Percentiles rank a stretch among this genome's conserved stretches.
These are phyloP conservation scores for Fusarium algeriense DNA, from an alignment of 2,329 filamentous ascomycete genomes.

Conservation along the genomic window DNA sequence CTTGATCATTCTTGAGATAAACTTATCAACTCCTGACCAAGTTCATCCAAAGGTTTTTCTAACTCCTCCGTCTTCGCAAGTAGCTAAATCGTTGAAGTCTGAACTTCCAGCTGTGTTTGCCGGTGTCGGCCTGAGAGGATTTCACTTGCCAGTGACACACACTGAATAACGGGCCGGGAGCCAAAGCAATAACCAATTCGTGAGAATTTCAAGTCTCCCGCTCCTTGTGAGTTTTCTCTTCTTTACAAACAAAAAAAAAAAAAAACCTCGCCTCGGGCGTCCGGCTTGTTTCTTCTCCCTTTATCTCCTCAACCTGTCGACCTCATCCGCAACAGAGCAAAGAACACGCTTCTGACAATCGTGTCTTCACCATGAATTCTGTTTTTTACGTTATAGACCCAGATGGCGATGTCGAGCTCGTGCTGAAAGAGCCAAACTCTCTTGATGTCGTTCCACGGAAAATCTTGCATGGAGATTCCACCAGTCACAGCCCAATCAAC, in stretches of 20 bases:
- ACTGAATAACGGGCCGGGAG: not conserved
- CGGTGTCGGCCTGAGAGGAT: too few species aligned
- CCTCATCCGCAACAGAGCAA: too few species aligned
- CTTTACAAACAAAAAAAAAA: not conserved
- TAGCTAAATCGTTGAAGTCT: too few species aligned
- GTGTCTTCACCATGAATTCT: not conserved
- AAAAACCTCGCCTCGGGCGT: accelerated
- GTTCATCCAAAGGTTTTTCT: too few species aligned
- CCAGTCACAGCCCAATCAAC: not conserved
- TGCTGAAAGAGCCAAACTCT: not conserved
- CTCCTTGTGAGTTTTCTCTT: not conserved
- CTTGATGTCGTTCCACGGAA: not conserved
- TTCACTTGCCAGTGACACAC: too few species aligned
- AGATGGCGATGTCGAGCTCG: not conserved
- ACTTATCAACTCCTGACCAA: too few species aligned
- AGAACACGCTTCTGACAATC: accelerated
- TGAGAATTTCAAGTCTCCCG: not conserved
- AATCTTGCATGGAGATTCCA: not conserved
- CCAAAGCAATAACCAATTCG: not conserved
- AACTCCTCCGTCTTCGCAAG: too few species aligned
- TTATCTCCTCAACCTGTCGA: not conserved
- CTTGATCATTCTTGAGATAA: too few species aligned
- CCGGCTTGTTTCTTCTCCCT: not conserved
- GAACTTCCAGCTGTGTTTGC: too few species aligned
- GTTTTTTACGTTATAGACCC: slow-evolving; percentile 2